Evolutionary conservation across 495 filamentous ascomycete genomes (phyloP), one percentile per base, ranked within the genome.

Genomic region (Elaphomyces granulatus): DNA sequence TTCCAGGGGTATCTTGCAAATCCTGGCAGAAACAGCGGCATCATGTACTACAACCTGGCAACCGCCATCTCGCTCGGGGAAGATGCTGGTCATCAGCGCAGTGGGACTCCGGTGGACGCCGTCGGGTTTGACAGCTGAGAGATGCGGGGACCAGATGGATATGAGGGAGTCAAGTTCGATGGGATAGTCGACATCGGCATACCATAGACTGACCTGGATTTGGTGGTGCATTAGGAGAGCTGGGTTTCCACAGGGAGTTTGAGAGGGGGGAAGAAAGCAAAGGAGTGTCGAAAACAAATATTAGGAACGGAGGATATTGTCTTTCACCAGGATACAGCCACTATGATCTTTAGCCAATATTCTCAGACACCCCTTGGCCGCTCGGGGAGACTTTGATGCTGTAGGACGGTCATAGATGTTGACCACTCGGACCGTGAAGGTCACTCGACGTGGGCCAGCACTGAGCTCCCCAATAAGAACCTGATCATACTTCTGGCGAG

Each of bases 271-370:
- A n/a, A n/a, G n/a, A n/a, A n/a, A n/a, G n/a, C n/a, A n/a, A n/a
- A n/a, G n/a, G n/a, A n/a, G n/a, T n/a, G n/a, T n/a, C n/a, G n/a
- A n/a, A n/a, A n/a, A n/a, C n/a, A n/a, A n/a, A n/a, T n/a, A n/a
- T n/a, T n/a, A n/a, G n/a, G n/a, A n/a, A 49, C 26, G 20, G 6
- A 6, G 32, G 1, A 28, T n/a, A 32, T 15, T 31, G 2, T 14
- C 16, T 46, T 45, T 32, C 51, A 80, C 77, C 4, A 60, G 66
- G 33, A 78, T 56, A 8, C 63, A 64, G 3, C 68, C 78, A 16
- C 65, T 68, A 39, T 74, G 58, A 54, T 82, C 78, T 40, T 68
- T 71, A 1, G 81, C 45, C 36, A 70, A 59, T 14, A 79, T 40
- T 26, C 68, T 70, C 32, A 76, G 56, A 50, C 63, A 73, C 1